These are phyloP conservation scores for Prunus kanzakura DNA, from an alignment of 306 rosid genomes.

Conservation along the genomic window DNA sequence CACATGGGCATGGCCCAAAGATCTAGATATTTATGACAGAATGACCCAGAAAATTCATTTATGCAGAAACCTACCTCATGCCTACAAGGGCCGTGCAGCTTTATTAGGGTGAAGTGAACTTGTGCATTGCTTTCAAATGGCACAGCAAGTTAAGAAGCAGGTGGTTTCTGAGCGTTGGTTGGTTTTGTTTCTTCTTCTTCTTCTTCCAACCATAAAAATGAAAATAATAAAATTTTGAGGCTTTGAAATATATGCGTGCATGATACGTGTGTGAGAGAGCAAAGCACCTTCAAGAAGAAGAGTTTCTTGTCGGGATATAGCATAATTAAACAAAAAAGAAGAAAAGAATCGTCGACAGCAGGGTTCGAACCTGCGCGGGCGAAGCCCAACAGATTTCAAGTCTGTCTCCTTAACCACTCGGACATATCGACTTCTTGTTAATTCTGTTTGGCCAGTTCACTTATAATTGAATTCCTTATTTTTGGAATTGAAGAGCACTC, in stretches of 20 bases:
- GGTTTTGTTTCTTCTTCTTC: no score
- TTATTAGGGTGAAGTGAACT: no score
- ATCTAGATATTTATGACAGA: background rate
- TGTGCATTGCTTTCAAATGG: no score
- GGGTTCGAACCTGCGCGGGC: constrained; percentile 82
- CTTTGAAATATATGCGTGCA: background rate
- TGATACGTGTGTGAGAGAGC: background rate
- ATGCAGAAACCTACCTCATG: background rate
- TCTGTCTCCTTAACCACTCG: constrained; percentile 85
- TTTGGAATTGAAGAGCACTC: no score
- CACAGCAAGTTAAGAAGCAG: no score
- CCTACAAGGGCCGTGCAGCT: background rate
- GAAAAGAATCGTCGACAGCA: constrained; percentile 44
- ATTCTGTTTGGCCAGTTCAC: fast-evolving
- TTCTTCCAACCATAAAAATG: no score
- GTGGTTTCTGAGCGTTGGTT: no score
- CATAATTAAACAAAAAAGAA: background rate
- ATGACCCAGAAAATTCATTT: background rate
- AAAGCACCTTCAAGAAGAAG: background rate
- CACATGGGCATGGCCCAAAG: background rate
- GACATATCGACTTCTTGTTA: constrained; percentile 43
- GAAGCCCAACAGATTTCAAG: constrained; percentile 77
- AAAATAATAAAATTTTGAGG: background rate
- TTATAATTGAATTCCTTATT: no score
- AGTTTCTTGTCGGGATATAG: no score